Evolutionary conservation across 2,329 filamentous ascomycete species (phyloP).

Genomic region (Monilinia vaccinii-corymbosi): DNA sequence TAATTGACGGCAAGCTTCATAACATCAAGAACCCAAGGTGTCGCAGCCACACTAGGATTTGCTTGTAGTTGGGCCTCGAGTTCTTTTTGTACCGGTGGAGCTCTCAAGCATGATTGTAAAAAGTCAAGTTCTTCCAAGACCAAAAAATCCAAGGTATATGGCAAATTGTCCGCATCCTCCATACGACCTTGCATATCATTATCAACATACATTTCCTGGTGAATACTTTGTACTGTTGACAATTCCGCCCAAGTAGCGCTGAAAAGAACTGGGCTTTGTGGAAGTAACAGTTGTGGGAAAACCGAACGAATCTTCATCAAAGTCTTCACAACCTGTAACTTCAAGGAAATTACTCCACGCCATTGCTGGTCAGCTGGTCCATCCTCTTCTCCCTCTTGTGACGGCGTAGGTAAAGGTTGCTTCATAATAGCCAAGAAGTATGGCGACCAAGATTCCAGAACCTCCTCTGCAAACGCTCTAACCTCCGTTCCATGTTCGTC

Average conservation of each 20-base stretch:
- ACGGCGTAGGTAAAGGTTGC: constrained; percentile 55
- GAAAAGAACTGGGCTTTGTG: constrained; percentile 77
- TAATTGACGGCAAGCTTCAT: constrained; percentile 80
- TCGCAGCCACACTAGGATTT: constrained; percentile 49
- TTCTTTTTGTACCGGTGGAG: constrained; percentile 79
- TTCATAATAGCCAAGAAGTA: constrained; percentile 80
- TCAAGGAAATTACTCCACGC: constrained; percentile 76
- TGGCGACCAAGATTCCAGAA: constrained; percentile 74
- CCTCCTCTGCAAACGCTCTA: constrained; percentile 80
- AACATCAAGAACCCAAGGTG: constrained; percentile 78
- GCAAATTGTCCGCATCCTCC: constrained; percentile 83
- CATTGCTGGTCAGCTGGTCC: constrained; percentile 54
- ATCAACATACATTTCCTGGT: constrained; percentile 77
- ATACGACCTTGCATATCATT: constrained; percentile 79
- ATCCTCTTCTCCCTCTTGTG: constrained; percentile 45
- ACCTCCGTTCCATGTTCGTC: constrained; percentile 83
- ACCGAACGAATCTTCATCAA: constrained; percentile 80
- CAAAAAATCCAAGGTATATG: constrained; percentile 89
- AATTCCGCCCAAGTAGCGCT: constrained; percentile 85
- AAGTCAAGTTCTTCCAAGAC: constrained; percentile 93
- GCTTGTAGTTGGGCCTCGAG: constrained; percentile 68
- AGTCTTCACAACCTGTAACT: constrained; percentile 89
- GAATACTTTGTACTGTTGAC: constrained; percentile 58
- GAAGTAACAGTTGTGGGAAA: constrained; percentile 72
- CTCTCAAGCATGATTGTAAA: constrained; percentile 81